Percentiles rank a stretch among this genome's conserved stretches.
Conservation (phyloP, 805 yeast species). For the Candida fluviatilis region DNA sequence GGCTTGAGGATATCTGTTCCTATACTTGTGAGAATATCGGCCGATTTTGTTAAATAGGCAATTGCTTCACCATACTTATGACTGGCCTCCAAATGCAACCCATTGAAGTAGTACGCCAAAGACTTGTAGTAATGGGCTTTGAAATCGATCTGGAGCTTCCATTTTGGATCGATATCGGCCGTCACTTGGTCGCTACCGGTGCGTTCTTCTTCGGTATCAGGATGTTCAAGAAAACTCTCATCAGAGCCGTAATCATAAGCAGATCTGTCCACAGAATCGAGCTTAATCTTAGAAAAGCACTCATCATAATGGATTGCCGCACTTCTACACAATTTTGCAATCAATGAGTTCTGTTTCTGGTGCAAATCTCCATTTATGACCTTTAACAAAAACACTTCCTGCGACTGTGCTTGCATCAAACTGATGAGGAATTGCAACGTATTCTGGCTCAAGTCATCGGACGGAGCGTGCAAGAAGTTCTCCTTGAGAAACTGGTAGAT, state of each 20-base stretch:
- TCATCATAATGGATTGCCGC: slow-evolving; percentile 53
- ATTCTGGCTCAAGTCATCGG: slow-evolving; percentile 67
- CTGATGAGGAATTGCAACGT: slow-evolving; percentile 60
- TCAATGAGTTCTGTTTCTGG: slow-evolving; percentile 57
- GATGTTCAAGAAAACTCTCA: slow-evolving; percentile 11
- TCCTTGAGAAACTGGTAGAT: slow-evolving; percentile 67
- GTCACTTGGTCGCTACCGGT: slow-evolving; percentile 14
- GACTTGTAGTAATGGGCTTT: slow-evolving; percentile 56
- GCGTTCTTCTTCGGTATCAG: slow-evolving; percentile 7
- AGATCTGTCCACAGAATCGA: slow-evolving; percentile 10
- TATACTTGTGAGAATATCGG: slow-evolving; percentile 33
- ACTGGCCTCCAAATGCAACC: slow-evolving; percentile 47
- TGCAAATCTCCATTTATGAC: slow-evolving; percentile 50
- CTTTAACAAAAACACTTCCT: slow-evolving; percentile 72
- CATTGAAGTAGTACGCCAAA: slow-evolving; percentile 57
- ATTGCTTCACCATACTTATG: slow-evolving; percentile 74
- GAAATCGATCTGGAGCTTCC: slow-evolving; percentile 49
- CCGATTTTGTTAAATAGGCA: slow-evolving; percentile 54
- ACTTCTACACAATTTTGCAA: slow-evolving; percentile 70
- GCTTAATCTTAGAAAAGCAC: slow-evolving; percentile 42
- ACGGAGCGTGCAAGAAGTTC: slow-evolving; percentile 86
- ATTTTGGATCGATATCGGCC: slow-evolving; percentile 36
- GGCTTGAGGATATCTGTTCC: slow-evolving; percentile 23
- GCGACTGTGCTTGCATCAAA: slow-evolving; percentile 82
- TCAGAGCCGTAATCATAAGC: slow-evolving; percentile 13